Evolutionary conservation across 164 flowering plant genomes (phyloP), one percentile per base, ranked within the genome.

Genomic region (Brasenia schreberi): DNA sequence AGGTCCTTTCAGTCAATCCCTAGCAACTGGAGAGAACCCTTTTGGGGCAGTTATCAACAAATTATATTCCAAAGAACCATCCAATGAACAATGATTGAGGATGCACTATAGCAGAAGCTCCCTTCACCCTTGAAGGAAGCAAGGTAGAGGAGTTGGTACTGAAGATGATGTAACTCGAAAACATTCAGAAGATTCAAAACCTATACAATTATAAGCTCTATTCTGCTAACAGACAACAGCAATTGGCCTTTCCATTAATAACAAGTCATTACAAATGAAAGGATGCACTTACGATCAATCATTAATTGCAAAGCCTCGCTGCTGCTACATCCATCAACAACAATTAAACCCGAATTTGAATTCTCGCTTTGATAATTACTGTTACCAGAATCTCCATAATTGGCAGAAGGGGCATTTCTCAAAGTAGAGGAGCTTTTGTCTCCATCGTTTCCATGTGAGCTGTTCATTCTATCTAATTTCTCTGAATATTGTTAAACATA

Each of bases 281-380:
- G 63, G 12, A 18, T 23, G 33, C 10, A 61, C 63, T 10, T 23
- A 61, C 63, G 63, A 7, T 61, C 0, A 23, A 18, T n/a, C 63
- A 61, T 61, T 23, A 61, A 18, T 23, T 61, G 19, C 23, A 7
- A 12, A 61, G 63, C 63, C 63, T 61, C 63, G 33, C 63, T 61
- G 63, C 33, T 11, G 18, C 63, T 61, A 16, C 63, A 61, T 61
- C 63, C 63, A 2, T 61, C 63, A 61, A 61, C 27, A 18, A 61
- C 19, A 61, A 61, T 23, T 10, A 23, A 61, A 12, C 63, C 63
- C 5, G 63, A 18, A 23, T 61, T 61, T 18, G 63, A 18, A 61
- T n/a, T 7, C 23, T 61, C 33, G 10, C 12, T 18, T 18, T 18
- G 63, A 7, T 23, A 18, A 18, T 23, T 61, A 18, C 63, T 7